A percentile compares a stretch with the other conserved stretches of the same genome.
Evolutionary conservation across 2,329 filamentous ascomycete genomes (phyloP).

Genomic region (Elsinoe arachidis): DNA sequence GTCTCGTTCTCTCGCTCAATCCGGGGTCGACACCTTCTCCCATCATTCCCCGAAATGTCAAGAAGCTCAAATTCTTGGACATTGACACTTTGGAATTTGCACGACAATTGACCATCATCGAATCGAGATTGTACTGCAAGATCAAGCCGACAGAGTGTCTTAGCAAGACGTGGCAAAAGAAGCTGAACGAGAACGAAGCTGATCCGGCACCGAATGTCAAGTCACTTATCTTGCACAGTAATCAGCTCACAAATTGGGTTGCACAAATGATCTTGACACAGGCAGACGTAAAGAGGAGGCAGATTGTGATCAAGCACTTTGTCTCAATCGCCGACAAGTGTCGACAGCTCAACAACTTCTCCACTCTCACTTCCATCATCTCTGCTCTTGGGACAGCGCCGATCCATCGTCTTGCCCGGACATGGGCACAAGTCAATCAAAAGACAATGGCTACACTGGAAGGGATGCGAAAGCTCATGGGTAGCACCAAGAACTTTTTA

Average conservation of each 20-base stretch:
- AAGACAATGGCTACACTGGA: slow-evolving; percentile 74
- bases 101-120: slow-evolving; percentile 93
- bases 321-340: slow-evolving; percentile 97
- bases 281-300: slow-evolving; percentile 86
- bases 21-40: slow-evolving; percentile 67
- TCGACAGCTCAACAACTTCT: slow-evolving; percentile 88
- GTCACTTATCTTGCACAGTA: slow-evolving; percentile 91
- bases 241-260: slow-evolving; percentile 98
- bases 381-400: slow-evolving; percentile 90
- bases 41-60: slow-evolving; percentile 98
- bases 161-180: slow-evolving; percentile 99
- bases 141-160: slow-evolving; percentile 93
- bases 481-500: slow-evolving; percentile 94
- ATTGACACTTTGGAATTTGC: slow-evolving; percentile 95
- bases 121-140: slow-evolving; percentile 88
- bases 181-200: slow-evolving; percentile 68
- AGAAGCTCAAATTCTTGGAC: slow-evolving; percentile 96
- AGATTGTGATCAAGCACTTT: slow-evolving; percentile 97
- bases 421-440: slow-evolving; percentile 87
- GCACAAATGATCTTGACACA: slow-evolving; percentile 98
- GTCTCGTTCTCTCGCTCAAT: slow-evolving; percentile 77
- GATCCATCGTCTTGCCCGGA: slow-evolving; percentile 85
- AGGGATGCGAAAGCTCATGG: slow-evolving; percentile 89
- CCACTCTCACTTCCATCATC: slow-evolving; percentile 93
- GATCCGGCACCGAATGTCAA: slow-evolving; percentile 93